Evolutionary conservation across 2,329 filamentous ascomycete genomes (phyloP).

Genomic region (Neoscytalidium dimidiatum): DNA sequence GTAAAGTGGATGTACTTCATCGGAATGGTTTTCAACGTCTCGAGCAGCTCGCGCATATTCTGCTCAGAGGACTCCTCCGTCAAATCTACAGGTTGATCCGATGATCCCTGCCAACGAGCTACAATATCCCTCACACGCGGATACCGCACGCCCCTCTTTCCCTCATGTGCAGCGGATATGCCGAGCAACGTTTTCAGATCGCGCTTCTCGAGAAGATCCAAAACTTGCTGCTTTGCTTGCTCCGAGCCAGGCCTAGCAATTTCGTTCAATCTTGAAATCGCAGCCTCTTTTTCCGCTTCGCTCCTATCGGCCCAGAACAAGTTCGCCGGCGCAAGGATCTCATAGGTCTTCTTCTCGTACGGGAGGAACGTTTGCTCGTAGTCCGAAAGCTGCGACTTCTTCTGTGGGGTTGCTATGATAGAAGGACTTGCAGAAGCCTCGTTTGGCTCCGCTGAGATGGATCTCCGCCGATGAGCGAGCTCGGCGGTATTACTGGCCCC

Average conservation of each 20-base stretch:
- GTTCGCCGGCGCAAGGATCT: slow-evolving; percentile 64
- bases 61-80: slow-evolving; percentile 35
- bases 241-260: slow-evolving; percentile 20
- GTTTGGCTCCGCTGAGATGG: slow-evolving; percentile 31
- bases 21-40: slow-evolving; percentile 57
- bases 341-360: slow-evolving; percentile 76
- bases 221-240: neutral
- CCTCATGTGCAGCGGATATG: neutral
- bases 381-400: slow-evolving; percentile 38
- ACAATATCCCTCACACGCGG: slow-evolving; percentile 40
- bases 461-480: slow-evolving; percentile 14
- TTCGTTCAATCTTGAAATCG: slow-evolving; percentile 31
- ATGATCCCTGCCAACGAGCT: slow-evolving; percentile 47
- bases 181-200: neutral
- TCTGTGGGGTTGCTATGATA: slow-evolving; percentile 15
- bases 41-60: slow-evolving; percentile 32
- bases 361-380: slow-evolving; percentile 70
- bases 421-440: neutral
- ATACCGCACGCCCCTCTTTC: slow-evolving; percentile 16
- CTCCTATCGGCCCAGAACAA: slow-evolving; percentile 30
- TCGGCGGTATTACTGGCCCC: neutral
- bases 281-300: slow-evolving; percentile 29
- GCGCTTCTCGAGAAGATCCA: neutral
- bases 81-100: slow-evolving; percentile 45
- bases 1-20: slow-evolving; percentile 64